These are phyloP conservation scores for Talaromyces sp. DNA, from an alignment of 2,329 filamentous ascomycete genomes.

Conservation along the genomic window DNA sequence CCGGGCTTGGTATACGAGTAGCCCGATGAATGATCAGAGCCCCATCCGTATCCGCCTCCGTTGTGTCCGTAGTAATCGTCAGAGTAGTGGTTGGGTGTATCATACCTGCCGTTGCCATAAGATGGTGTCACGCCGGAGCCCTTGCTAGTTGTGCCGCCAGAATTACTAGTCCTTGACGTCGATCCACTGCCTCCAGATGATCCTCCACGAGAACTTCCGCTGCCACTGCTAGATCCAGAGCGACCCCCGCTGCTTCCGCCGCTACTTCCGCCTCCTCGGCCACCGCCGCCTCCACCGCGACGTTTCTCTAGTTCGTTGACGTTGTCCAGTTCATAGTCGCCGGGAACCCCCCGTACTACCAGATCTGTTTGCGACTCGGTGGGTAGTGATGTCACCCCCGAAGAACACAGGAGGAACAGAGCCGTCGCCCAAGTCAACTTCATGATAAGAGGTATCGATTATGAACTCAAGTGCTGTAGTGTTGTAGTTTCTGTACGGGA, in stretches of 20 bases:
- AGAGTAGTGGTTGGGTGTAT: conserved; percentile 11
- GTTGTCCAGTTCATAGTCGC: conserved; percentile 12
- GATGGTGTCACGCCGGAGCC: conserved; percentile 15
- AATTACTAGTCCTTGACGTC: conserved; percentile 20
- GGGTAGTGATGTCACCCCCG: conserved; percentile 30
- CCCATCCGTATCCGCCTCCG: not conserved
- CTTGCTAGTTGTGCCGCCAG: conserved; percentile 28
- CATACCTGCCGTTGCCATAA: conserved; percentile 23
- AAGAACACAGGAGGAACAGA: conserved; percentile 34
- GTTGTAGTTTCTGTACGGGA: too few species aligned
- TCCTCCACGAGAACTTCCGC: conserved; percentile 23
- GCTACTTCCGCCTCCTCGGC: conserved; percentile 31
- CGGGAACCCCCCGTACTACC: not conserved
- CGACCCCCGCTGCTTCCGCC: conserved; percentile 31
- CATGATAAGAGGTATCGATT: conserved; percentile 26
- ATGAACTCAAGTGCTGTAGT: too few species aligned
- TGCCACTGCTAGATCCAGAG: conserved; percentile 23
- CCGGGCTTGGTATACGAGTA: not conserved
- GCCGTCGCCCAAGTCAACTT: conserved; percentile 33
- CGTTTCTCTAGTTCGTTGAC: conserved; percentile 48
- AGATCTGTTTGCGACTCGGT: conserved; percentile 29
- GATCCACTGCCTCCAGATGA: conserved; percentile 23
- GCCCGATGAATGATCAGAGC: not conserved
- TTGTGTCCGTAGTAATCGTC: not conserved
- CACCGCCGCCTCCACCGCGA: conserved; percentile 51